These are phyloP conservation scores for Gastrolobium bilobum DNA, from an alignment of 306 rosid genomes.

Conservation along the genomic window DNA sequence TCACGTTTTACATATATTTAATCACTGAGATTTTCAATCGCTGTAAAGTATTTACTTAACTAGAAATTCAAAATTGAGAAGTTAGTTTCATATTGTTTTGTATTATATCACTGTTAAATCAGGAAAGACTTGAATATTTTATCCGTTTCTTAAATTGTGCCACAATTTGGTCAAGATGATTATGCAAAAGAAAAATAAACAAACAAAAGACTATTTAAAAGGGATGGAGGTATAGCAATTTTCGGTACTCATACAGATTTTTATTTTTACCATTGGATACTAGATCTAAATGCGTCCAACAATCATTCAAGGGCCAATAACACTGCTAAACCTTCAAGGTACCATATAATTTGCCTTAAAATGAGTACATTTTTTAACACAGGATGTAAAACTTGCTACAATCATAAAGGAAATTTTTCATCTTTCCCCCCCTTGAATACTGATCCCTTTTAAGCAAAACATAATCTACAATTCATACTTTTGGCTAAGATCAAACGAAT, in stretches of 20 bases:
- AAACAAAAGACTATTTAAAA: neutral
- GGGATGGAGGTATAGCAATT: conserved; percentile 11
- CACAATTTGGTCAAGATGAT: neutral
- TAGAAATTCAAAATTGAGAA: conserved; percentile 19
- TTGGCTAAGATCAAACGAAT: neutral
- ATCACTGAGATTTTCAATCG: conserved; percentile 17
- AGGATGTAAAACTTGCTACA: conserved; percentile 1
- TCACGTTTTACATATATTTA: conserved; percentile 30
- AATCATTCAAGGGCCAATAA: neutral
- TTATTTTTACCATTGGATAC: neutral
- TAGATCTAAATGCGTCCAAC: conserved; percentile 1
- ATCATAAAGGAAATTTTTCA: neutral
- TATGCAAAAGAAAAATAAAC: neutral
- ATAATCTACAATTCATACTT: neutral
- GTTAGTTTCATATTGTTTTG: conserved; percentile 11
- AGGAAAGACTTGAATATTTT: neutral
- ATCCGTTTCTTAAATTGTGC: neutral
- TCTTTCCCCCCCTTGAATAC: neutral
- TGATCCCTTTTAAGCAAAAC: neutral
- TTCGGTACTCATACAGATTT: neutral
- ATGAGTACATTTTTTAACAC: neutral
- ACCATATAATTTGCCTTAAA: neutral
- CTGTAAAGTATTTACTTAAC: conserved; percentile 33
- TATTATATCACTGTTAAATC: neutral
- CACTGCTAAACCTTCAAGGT: neutral